phyloP scores from a whole-genome alignment of 2,329 filamentous ascomycete genomes.

The Drechslerella dactyloides region DNA sequence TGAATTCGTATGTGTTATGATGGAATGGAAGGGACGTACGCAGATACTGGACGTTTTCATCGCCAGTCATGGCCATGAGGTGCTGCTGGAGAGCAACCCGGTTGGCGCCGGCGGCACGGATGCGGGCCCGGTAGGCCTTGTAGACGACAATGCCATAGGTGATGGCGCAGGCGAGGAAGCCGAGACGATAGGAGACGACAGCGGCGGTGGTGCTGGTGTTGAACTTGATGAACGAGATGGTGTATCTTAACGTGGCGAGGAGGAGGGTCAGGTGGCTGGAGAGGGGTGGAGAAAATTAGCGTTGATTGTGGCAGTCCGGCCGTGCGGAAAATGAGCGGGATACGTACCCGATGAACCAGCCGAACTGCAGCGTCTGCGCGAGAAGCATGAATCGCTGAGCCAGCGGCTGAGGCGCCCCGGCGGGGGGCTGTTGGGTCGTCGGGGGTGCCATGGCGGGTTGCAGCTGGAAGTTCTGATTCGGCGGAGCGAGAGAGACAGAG shows the following conservation, averaged over 20 bases:
- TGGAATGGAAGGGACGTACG: conserved; percentile 68
- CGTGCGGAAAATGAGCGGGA: conserved; percentile 43
- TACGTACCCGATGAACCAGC: conserved; percentile 81
- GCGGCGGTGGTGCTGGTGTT: conserved; percentile 82
- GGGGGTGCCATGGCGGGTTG: conserved; percentile 71
- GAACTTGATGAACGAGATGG: conserved; percentile 83
- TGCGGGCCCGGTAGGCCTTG: conserved; percentile 89
- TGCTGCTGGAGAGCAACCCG: conserved; percentile 68
- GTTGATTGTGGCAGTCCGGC: conserved; percentile 36
- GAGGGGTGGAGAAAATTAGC: not conserved
- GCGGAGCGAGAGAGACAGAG: conserved; percentile 38
- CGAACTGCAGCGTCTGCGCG: conserved; percentile 90
- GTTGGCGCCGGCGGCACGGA: conserved; percentile 62
- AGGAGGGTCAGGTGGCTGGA: conserved; percentile 84
- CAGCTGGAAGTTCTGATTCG: conserved; percentile 11
- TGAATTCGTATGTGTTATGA: conserved; percentile 28
- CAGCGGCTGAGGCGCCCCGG: conserved; percentile 62
- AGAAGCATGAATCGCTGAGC: conserved; percentile 76
- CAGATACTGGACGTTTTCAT: conserved; percentile 98
- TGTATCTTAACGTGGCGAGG: conserved; percentile 80
- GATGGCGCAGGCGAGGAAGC: conserved; percentile 84
- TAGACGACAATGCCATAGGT: conserved; percentile 99
- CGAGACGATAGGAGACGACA: conserved; percentile 82
- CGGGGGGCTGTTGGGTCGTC: conserved; percentile 62
- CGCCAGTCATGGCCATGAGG: conserved; percentile 71